Evolutionary conservation across 495 filamentous ascomycete species (phyloP).

Genomic region (Penicillium argentinense): DNA sequence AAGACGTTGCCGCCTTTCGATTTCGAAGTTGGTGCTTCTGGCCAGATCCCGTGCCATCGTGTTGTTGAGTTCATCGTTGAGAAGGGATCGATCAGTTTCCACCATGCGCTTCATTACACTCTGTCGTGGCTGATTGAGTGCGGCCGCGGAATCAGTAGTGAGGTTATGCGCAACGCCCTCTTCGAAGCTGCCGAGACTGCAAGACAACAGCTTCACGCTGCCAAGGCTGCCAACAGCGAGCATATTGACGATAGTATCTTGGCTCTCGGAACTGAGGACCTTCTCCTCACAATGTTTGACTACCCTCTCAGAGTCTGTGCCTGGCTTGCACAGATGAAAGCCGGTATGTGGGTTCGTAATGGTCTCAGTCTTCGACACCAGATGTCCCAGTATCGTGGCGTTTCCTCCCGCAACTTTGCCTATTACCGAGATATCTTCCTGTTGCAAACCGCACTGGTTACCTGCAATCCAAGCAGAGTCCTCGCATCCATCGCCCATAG

Average conservation of each 20-base stretch:
- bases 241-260: slow-evolving; percentile 20
- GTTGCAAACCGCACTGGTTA: slow-evolving; percentile 84
- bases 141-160: slow-evolving; percentile 69
- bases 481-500: slow-evolving; percentile 89
- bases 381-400: slow-evolving; percentile 85
- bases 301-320: slow-evolving; percentile 90
- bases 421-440: slow-evolving; percentile 95
- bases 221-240: slow-evolving; percentile 10
- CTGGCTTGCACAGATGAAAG: slow-evolving; percentile 97
- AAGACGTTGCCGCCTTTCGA: slow-evolving; percentile 75
- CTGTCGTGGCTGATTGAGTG: slow-evolving; percentile 96
- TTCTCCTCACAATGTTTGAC: slow-evolving; percentile 86
- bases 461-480: slow-evolving; percentile 79
- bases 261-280: slow-evolving; percentile 60
- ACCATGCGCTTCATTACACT: slow-evolving; percentile 94
- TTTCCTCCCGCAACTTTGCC: slow-evolving; percentile 82
- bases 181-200: slow-evolving; percentile 50
- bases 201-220: slow-evolving; percentile 26
- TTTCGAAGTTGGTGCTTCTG: slow-evolving; percentile 62
- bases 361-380: slow-evolving; percentile 94
- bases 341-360: slow-evolving; percentile 97
- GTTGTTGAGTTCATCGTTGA: slow-evolving; percentile 89
- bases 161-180: slow-evolving; percentile 64
- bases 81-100: slow-evolving; percentile 90
- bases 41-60: slow-evolving; percentile 43